These are phyloP conservation scores for Corylus heterophylla DNA, from an alignment of 306 rosid species.

Conservation along the genomic window DNA sequence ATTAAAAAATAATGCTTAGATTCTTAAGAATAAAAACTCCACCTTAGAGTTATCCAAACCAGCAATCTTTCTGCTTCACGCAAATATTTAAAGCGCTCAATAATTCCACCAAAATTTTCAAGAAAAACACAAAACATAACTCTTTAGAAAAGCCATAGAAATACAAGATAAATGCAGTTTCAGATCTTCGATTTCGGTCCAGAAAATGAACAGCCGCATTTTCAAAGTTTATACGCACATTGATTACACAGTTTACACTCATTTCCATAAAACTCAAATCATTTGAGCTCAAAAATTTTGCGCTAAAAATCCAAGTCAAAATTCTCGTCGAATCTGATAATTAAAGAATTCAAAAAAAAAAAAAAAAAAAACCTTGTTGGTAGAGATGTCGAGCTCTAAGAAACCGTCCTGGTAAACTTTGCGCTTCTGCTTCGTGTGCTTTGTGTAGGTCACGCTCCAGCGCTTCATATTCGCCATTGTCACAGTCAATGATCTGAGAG, in stretches of 20 bases:
- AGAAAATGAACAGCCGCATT: neutral
- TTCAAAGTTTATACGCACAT: neutral
- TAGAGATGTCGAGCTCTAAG: conserved; percentile 53
- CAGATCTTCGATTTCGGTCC: neutral
- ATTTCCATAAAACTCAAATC: neutral
- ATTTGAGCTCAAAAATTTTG: too few relatives aligned
- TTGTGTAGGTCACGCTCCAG: conserved; percentile 81
- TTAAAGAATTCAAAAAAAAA: neutral
- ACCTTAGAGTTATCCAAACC: too few relatives aligned
- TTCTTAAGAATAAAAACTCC: too few relatives aligned
- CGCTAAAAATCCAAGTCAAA: neutral
- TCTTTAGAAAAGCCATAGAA: neutral
- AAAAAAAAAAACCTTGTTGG: conserved; percentile 54
- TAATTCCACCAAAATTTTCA: neutral
- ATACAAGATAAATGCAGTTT: neutral
- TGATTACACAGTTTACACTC: too few relatives aligned
- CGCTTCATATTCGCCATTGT: conserved; percentile 60
- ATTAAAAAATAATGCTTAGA: too few relatives aligned
- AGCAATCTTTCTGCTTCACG: neutral
- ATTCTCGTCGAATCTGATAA: neutral
- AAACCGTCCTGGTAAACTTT: conserved; percentile 81
- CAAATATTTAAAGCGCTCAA: neutral
- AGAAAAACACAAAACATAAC: neutral
- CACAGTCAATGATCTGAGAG: neutral
- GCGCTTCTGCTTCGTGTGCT: conserved; percentile 77